Base-by-base conservation (phyloP, 805 yeast genomes). In the Kuraishia ogatae region DNA sequence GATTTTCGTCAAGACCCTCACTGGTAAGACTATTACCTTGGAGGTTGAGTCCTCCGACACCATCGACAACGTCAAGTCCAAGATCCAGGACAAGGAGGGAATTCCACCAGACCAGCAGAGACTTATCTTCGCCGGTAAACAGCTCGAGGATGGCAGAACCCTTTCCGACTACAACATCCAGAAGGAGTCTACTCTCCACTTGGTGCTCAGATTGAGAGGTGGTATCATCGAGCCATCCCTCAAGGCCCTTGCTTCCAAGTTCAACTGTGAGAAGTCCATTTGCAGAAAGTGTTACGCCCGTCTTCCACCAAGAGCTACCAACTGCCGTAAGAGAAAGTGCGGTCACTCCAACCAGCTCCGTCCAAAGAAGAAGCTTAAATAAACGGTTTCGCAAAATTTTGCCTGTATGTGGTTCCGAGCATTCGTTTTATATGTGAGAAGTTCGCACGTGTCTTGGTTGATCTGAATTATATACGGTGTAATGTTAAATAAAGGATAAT, bases 271-370 rank as follows among this genome's bases (percentile, higher is more conserved):
- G 67, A 94, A 94, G 83, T 78, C 97, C 66, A 93, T 94, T 78
- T 94, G 99, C 87, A 96, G 99, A 82, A 89, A 92, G 79, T 94
- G 99, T 85, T 94, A 94, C 87, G 97, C 99, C 72, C 94, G 99
- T 86, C 92, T 94, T 76, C 99, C 99, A 75, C 97, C 99, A 81
- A 96, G 98, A 89, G 99, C 99, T 71, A 94, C 98, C 81, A 94
- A 94, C 97, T 94, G 99, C 87, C 91, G 99, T 85, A 94, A 94
- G 98, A 91, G 97, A 90, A 94, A 94, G 87, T 94, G 99, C 83
- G 99, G 99, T 75, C 99, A 94, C 96, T 84, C 97, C 78, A 94
- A 94, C 87, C 99, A 94, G 85, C 89, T 94, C 81, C 91, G 99
- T 85, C 98, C 98, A 82, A 94, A 93, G 96, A 93, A 93, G 96